Conservation (phyloP, 176 grass and related monocot species). For the Hordeum vulgare region DNA sequence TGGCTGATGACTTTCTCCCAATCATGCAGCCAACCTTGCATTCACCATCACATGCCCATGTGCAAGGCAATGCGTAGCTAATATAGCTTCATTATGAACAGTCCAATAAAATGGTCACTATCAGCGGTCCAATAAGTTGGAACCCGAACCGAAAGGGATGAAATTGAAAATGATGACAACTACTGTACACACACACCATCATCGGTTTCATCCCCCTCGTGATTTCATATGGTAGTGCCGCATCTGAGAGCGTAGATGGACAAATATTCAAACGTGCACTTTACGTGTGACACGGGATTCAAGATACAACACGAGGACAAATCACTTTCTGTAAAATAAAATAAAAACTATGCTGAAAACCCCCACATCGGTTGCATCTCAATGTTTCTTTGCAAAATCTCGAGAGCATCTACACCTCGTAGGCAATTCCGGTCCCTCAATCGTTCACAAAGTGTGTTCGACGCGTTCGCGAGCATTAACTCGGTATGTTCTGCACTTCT, state of each 20-base stretch:
- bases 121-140: background rate
- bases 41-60: slow-evolving; percentile 14
- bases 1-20: background rate
- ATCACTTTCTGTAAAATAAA: background rate
- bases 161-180: background rate
- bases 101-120: background rate
- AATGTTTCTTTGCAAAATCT: too few species aligned
- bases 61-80: background rate
- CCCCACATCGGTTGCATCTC: too few species aligned
- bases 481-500: too few species aligned
- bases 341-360: too few species aligned
- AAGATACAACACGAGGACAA: background rate
- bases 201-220: background rate
- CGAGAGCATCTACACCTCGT: too few species aligned
- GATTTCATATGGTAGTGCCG: background rate
- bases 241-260: background rate
- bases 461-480: too few species aligned
- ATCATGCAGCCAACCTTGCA: background rate
- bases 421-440: too few species aligned
- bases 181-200: background rate
- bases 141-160: background rate
- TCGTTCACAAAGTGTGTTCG: too few species aligned
- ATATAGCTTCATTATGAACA: background rate
- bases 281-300: background rate
- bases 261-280: background rate